Evolutionary conservation across 1,139 yeast species (phyloP).

Genomic region (Magnusiomyces fungicola): DNA sequence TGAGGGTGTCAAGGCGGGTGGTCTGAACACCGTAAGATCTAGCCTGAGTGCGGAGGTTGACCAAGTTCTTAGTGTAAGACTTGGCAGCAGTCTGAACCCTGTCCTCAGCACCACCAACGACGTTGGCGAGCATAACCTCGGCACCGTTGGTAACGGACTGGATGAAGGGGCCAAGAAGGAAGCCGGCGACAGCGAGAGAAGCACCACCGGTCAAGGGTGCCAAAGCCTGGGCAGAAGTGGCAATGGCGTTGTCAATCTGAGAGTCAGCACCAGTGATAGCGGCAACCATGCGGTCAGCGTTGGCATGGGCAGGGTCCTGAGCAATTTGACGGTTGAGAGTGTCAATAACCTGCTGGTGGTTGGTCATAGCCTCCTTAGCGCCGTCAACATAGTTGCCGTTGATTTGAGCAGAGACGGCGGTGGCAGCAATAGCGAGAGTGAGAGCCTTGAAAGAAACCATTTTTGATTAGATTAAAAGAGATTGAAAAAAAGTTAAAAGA

Average conservation of each 20-base stretch:
- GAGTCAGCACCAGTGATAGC: conserved; percentile 15
- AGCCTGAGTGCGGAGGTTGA: not conserved
- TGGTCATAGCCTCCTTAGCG: conserved; percentile 19
- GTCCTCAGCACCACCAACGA: conserved; percentile 21
- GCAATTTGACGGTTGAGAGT: conserved; percentile 18
- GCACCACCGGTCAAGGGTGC: conserved; percentile 22
- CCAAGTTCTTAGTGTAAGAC: not conserved
- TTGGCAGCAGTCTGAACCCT: conserved; percentile 8
- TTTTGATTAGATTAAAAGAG: not conserved
- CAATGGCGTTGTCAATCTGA: conserved; percentile 21
- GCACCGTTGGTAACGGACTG: conserved; percentile 26
- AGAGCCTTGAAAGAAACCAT: conserved; percentile 7
- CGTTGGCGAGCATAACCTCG: conserved; percentile 22
- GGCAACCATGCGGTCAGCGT: conserved; percentile 18
- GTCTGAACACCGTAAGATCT: not conserved
- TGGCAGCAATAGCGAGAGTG: conserved; percentile 2
- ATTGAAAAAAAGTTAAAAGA: conserved; percentile 1
- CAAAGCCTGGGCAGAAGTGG: conserved; percentile 18
- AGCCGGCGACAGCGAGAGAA: conserved; percentile 19
- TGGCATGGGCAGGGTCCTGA: conserved; percentile 17
- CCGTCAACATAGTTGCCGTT: conserved; percentile 14
- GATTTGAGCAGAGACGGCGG: not conserved
- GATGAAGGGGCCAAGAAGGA: conserved; percentile 21
- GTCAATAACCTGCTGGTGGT: conserved; percentile 22
- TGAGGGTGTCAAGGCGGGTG: not conserved